Percentiles rank a stretch among this genome's conserved stretches.
These are phyloP conservation scores for Trichocladium antarcticum DNA, from an alignment of 495 filamentous ascomycete species.

Conservation along the genomic window DNA sequence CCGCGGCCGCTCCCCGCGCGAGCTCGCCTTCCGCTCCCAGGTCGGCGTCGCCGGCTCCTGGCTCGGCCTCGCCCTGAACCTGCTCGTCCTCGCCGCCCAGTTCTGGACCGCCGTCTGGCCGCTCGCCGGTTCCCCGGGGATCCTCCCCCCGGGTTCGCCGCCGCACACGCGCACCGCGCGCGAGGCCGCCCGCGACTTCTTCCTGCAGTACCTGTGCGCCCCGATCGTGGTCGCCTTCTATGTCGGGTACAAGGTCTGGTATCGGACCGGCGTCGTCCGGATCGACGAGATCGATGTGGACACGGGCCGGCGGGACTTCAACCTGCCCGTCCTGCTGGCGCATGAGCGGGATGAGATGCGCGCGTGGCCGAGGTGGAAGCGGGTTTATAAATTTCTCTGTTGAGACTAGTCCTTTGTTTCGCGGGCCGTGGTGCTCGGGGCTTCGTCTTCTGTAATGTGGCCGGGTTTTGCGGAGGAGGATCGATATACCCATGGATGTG, in stretches of 20 bases:
- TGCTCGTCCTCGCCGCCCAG: slow-evolving; percentile 74
- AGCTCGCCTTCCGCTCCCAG: slow-evolving; percentile 72
- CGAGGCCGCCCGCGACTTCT: slow-evolving; percentile 48
- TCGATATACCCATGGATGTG: too few species aligned
- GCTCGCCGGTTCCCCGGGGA: slow-evolving; percentile 23
- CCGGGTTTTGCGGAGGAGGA: too few species aligned
- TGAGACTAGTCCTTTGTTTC: slow-evolving; percentile 16
- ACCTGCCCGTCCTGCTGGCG: slow-evolving; percentile 60
- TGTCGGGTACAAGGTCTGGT: slow-evolving; percentile 68
- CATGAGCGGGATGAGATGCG: slow-evolving; percentile 64
- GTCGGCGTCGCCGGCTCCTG: slow-evolving; percentile 74
- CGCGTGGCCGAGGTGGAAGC: slow-evolving; percentile 80
- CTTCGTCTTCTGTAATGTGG: too few species aligned
- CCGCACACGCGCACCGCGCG: too few species aligned
- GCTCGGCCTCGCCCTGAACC: slow-evolving; percentile 69
- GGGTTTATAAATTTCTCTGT: slow-evolving; percentile 47
- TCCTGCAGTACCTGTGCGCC: slow-evolving; percentile 67
- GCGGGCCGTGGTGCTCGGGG: neutral
- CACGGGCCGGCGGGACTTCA: slow-evolving; percentile 81
- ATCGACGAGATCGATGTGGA: slow-evolving; percentile 68
- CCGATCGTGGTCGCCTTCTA: slow-evolving; percentile 73
- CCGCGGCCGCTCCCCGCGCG: slow-evolving; percentile 57
- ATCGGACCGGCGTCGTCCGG: slow-evolving; percentile 54
- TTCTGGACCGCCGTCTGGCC: slow-evolving; percentile 90
- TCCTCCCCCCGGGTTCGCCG: slow-evolving; percentile 27